phyloP scores from a whole-genome alignment of 148 eudicot species.

The Rhododendron molle region DNA sequence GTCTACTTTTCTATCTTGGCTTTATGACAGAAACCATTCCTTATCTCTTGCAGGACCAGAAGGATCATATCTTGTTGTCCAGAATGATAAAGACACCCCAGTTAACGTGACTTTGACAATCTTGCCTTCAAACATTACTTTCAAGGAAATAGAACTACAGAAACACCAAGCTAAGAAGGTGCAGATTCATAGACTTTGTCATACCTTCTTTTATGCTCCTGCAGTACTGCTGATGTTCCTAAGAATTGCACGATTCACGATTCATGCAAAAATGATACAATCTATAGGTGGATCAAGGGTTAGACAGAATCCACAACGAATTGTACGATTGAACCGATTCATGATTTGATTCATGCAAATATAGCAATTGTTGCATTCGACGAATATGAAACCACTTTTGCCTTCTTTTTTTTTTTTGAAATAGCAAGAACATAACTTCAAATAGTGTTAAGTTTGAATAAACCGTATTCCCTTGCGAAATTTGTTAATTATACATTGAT shows the following conservation, averaged over 20 bases:
- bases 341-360: too few relatives aligned
- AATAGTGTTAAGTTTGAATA: neutral
- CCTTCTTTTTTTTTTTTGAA: neutral
- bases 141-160: neutral
- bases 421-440: neutral
- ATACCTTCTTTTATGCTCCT: neutral
- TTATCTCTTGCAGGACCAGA: constrained; percentile 4
- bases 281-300: too few relatives aligned
- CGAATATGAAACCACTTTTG: too few relatives aligned
- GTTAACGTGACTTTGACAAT: neutral
- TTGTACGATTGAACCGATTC: too few relatives aligned
- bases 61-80: constrained; percentile 8
- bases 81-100: constrained; percentile 5
- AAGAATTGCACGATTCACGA: neutral
- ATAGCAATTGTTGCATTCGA: too few relatives aligned
- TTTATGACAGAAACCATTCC: neutral
- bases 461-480: neutral
- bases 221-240: neutral
- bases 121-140: constrained; percentile 3
- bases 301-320: too few relatives aligned
- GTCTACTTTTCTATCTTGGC: neutral
- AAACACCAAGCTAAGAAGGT: constrained; percentile 11
- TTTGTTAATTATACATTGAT: neutral
- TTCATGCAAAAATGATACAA: too few relatives aligned
- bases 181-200: neutral